Conservation (phyloP, 192 early-diverging fungal species). For the Backusella morwellensis region DNA sequence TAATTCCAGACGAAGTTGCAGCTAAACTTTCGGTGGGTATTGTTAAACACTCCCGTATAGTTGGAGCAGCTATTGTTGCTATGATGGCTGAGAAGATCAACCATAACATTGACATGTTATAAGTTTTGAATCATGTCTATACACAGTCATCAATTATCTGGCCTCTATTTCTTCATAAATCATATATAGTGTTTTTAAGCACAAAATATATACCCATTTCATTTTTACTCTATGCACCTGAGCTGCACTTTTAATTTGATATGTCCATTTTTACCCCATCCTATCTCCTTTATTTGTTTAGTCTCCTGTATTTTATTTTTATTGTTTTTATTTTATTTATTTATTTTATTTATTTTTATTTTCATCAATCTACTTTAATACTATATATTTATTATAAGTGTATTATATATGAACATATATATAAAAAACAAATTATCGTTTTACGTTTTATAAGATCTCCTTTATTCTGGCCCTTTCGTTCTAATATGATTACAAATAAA, state of each 20-base stretch:
- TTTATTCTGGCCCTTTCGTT: neutral
- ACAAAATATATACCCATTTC: neutral
- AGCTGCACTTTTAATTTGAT: neutral
- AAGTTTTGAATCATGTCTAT: neutral
- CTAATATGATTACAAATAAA: conserved; percentile 7
- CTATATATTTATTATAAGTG: neutral
- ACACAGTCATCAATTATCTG: neutral
- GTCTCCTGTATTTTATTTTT: neutral
- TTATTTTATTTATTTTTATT: neutral
- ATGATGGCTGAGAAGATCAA: conserved; percentile 38
- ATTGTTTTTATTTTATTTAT: neutral
- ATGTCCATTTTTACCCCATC: neutral
- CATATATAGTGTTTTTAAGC: conserved; percentile 1
- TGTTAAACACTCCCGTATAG: conserved; percentile 36
- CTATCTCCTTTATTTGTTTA: neutral
- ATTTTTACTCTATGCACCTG: neutral
- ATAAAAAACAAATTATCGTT: neutral
- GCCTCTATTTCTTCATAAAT: neutral
- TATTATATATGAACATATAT: neutral
- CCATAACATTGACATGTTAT: conserved; percentile 5
- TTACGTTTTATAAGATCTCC: neutral
- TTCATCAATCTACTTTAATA: conserved; percentile 2
- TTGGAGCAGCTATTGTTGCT: conserved; percentile 39
- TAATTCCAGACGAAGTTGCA: conserved; percentile 35
- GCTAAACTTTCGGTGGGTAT: conserved; percentile 33